phyloP scores from a whole-genome alignment of 768 basidiomycete genomes.

The Trichaptum fuscoviolaceum region DNA sequence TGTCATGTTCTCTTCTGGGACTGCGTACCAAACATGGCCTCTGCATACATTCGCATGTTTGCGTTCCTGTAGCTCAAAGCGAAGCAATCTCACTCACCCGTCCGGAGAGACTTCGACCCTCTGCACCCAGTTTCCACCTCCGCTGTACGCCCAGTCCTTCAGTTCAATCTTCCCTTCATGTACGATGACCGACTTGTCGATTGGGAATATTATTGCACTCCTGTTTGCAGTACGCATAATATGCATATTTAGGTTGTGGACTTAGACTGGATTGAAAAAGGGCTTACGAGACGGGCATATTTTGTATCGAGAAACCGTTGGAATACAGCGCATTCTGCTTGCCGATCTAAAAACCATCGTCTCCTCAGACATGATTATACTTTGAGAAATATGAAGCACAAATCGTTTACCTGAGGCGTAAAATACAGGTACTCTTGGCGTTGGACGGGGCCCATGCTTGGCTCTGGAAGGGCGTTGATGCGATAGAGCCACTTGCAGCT shows the following conservation, averaged over 20 bases:
- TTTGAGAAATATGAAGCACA: not conserved
- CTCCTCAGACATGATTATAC: not conserved
- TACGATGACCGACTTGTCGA: slow-evolving; percentile 39
- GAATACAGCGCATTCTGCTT: slow-evolving; percentile 49
- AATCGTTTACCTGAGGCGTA: slow-evolving; percentile 34
- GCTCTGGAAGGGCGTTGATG: slow-evolving; percentile 44
- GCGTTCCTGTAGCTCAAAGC: not conserved
- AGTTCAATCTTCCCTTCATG: slow-evolving; percentile 44
- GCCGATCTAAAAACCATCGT: slow-evolving; percentile 31
- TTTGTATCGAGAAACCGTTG: slow-evolving; percentile 51
- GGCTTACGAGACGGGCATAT: slow-evolving; percentile 54
- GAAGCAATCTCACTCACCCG: slow-evolving; percentile 25
- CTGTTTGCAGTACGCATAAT: slow-evolving; percentile 19
- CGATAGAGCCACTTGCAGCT: slow-evolving; percentile 50
- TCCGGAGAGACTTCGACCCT: slow-evolving; percentile 50
- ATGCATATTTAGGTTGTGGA: not conserved
- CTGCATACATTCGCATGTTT: slow-evolving; percentile 18
- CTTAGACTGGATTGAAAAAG: not conserved
- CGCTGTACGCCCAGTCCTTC: slow-evolving; percentile 39
- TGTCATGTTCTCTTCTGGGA: slow-evolving; percentile 40
- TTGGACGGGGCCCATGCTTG: slow-evolving; percentile 49
- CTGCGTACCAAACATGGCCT: slow-evolving; percentile 47
- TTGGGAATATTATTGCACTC: slow-evolving; percentile 44
- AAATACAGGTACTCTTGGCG: slow-evolving; percentile 50
- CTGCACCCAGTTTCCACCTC: slow-evolving; percentile 49